Conservation (phyloP, 2,329 filamentous ascomycete genomes). For the Trichoderma lentiforme region DNA sequence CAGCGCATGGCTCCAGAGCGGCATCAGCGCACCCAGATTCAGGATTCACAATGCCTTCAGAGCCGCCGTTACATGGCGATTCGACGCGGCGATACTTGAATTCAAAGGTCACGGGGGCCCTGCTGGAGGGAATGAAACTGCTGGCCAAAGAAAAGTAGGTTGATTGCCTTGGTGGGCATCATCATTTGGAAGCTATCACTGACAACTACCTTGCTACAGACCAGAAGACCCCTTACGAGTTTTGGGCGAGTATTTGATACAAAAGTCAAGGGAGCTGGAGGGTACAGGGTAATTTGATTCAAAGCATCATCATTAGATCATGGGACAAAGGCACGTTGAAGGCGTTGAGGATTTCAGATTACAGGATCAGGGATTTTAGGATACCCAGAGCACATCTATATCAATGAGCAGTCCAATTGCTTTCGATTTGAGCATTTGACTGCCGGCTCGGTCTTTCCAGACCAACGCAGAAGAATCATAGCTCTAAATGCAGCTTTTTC, state of each 20-base stretch:
- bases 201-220: constrained; percentile 34
- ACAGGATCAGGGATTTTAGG: constrained; percentile 14
- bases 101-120: constrained; percentile 61
- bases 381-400: constrained; percentile 27
- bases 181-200: neutral
- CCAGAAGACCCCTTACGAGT: constrained; percentile 66
- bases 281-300: constrained; percentile 24
- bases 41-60: constrained; percentile 52
- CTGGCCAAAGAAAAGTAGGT: constrained; percentile 67
- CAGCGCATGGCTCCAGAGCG: constrained; percentile 50
- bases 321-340: constrained; percentile 9
- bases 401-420: constrained; percentile 31
- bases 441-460: constrained; percentile 32
- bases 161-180: constrained; percentile 29
- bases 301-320: constrained; percentile 3
- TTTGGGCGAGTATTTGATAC: constrained; percentile 67
- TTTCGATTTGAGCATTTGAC: constrained; percentile 35
- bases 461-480: constrained; percentile 40
- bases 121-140: constrained; percentile 73
- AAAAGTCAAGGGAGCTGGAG: constrained; percentile 65
- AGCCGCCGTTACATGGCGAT: constrained; percentile 63
- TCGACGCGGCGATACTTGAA: constrained; percentile 70
- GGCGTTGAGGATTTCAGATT: constrained; percentile 19
- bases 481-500: constrained; percentile 45
- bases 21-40: constrained; percentile 56